Evolutionary conservation across 148 eudicot species (phyloP), one percentile per base, ranked within the genome.

Genomic region (Bassia scoparia): DNA sequence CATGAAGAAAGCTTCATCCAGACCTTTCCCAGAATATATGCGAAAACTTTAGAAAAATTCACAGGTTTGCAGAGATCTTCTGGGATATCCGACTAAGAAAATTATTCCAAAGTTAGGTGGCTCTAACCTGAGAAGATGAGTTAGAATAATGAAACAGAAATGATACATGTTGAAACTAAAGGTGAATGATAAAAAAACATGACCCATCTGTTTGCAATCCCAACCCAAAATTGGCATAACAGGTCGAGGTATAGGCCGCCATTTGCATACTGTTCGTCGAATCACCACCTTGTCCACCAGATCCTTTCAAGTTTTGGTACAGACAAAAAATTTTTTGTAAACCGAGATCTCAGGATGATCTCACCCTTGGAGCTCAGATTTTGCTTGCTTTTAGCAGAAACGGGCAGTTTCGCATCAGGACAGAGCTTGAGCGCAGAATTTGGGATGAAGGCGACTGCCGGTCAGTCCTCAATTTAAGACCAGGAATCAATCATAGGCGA

Each of bases 271-370:
- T 69, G 99, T 86, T 68, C 87, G 88, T 56, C 99, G 96, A 72
- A 92, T 91, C 99, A 59, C 88, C 85, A 66, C 97, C 83, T 85
- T 91, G 88, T 91, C 97, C 96, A 95, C 99, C 99, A 95, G 69
- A 95, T 92, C 83, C 99, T 84, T 82, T 95, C 93, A 76, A 95
- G 92, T 72, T 90, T 92, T 54, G 99, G 96, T 54, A 90, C 89
- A 53, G 97, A 90, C 46, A 87, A 78, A 49, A 85, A 88, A 80
- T 81, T 78, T 50, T 83, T 86, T 77, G 89, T 83, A 74, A 66
- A 84, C 86, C 52, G 97, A 87, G 94, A 86, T 84, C 96, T 81
- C 67, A 95, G 76, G 68, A 88, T 74, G 75, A 92, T 92, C 97
- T 96, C 92, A 33, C 99, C 91, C 11, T 91, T 84, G 73, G 96